Evolutionary conservation across 129 eudicot species (phyloP).

Genomic region (Chrysanthemum makinoi): DNA sequence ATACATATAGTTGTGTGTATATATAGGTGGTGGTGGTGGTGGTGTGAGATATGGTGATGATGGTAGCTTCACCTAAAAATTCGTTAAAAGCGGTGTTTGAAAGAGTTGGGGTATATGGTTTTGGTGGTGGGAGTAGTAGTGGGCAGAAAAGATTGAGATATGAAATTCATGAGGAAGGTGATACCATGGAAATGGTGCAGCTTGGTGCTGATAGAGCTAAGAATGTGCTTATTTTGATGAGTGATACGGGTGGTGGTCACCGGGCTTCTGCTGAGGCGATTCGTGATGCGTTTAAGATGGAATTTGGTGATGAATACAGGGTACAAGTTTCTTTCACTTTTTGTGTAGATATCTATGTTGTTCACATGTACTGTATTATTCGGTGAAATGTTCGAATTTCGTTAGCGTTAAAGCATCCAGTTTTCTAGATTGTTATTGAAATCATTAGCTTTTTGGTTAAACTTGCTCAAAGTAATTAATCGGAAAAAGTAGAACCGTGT

Average conservation of each 20-base stretch:
- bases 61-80: slow-evolving; percentile 43
- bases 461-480: too few relatives aligned
- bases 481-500: too few relatives aligned
- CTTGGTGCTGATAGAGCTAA: slow-evolving; percentile 92
- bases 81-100: slow-evolving; percentile 59
- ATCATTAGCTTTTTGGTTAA: too few relatives aligned
- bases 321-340: slow-evolving; percentile 25
- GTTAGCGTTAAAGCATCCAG: too few relatives aligned
- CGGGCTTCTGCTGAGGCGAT: slow-evolving; percentile 98
- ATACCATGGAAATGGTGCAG: slow-evolving; percentile 83
- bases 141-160: slow-evolving; percentile 41
- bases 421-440: too few relatives aligned
- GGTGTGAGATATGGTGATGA: slow-evolving; percentile 42
- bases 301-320: slow-evolving; percentile 87
- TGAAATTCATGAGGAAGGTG: slow-evolving; percentile 51
- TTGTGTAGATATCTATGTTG: not conserved
- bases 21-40: slow-evolving; percentile 25
- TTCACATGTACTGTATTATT: too few relatives aligned
- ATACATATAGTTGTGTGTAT: slow-evolving; percentile 25
- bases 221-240: slow-evolving; percentile 87
- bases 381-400: too few relatives aligned
- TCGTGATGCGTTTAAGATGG: slow-evolving; percentile 81
- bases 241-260: slow-evolving; percentile 99
- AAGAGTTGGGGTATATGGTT: slow-evolving; percentile 74
- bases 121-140: slow-evolving; percentile 44